These are phyloP conservation scores for Rhynchospora breviuscula DNA, from an alignment of 176 grass and related monocot species.

Conservation along the genomic window DNA sequence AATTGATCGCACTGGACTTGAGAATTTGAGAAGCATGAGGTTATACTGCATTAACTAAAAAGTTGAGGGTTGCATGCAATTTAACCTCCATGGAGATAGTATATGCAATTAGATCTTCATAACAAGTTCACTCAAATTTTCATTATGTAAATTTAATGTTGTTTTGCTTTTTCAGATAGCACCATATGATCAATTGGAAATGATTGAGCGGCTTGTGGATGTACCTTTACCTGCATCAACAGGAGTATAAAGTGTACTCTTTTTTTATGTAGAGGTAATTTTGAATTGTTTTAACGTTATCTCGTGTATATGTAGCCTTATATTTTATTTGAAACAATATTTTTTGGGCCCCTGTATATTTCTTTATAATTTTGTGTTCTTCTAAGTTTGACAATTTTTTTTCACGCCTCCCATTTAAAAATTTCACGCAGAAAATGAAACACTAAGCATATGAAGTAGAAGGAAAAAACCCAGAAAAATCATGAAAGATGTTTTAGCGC, in stretches of 20 bases:
- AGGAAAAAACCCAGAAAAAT: neutral
- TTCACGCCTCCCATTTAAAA: neutral
- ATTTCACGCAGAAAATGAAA: neutral
- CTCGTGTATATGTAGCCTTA: neutral
- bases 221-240: constrained; percentile 30
- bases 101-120: neutral
- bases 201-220: constrained; percentile 72
- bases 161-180: constrained; percentile 69
- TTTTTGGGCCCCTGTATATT: neutral
- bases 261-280: neutral
- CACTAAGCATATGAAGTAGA: neutral
- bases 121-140: neutral
- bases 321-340: neutral
- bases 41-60: neutral
- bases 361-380: neutral
- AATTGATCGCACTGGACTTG: neutral
- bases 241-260: neutral
- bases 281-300: neutral
- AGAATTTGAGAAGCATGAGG: neutral
- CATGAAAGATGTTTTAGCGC: no score
- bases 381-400: neutral
- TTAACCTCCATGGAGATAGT: neutral
- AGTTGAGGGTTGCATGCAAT: neutral
- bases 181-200: constrained; percentile 97
- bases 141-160: constrained; percentile 14